These are phyloP conservation scores for Bimuria novae-zelandiae DNA, from an alignment of 2,329 filamentous ascomycete species.

Conservation along the genomic window DNA sequence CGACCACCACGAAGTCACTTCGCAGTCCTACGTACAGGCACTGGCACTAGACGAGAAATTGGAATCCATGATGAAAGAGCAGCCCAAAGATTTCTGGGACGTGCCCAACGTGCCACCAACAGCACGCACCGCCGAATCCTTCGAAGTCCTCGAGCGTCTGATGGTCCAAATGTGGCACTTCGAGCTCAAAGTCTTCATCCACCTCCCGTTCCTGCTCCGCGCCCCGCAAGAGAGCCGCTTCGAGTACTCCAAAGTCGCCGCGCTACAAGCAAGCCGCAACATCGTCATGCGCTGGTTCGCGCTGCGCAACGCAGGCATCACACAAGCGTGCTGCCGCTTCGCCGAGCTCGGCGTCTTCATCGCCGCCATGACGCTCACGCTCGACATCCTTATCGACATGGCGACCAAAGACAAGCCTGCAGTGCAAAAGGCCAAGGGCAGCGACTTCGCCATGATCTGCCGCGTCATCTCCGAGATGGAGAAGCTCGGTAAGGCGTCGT, in stretches of 20 bases:
- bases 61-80: slow-evolving; percentile 33
- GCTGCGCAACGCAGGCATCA: slow-evolving; percentile 40
- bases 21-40: slow-evolving; percentile 38
- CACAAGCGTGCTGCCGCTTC: slow-evolving; percentile 41
- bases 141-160: slow-evolving; percentile 31
- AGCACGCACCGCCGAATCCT: slow-evolving; percentile 35
- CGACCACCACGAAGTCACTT: slow-evolving; percentile 34
- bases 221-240: slow-evolving; percentile 37
- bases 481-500: slow-evolving; percentile 35
- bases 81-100: slow-evolving; percentile 43
- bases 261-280: slow-evolving; percentile 41
- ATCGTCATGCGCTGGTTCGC: slow-evolving; percentile 45
- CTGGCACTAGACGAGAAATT: slow-evolving; percentile 40
- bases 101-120: slow-evolving; percentile 42
- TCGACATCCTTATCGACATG: slow-evolving; percentile 44
- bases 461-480: slow-evolving; percentile 43
- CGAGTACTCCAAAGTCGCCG: slow-evolving; percentile 42
- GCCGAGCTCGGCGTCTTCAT: slow-evolving; percentile 43
- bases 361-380: slow-evolving; percentile 39
- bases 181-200: slow-evolving; percentile 42
- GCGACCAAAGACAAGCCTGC: slow-evolving; percentile 38
- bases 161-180: slow-evolving; percentile 45
- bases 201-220: slow-evolving; percentile 41
- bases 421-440: slow-evolving; percentile 39
- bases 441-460: slow-evolving; percentile 44